phyloP scores from a whole-genome alignment of 2,329 filamentous ascomycete genomes.

The Fusarium oxysporum region DNA sequence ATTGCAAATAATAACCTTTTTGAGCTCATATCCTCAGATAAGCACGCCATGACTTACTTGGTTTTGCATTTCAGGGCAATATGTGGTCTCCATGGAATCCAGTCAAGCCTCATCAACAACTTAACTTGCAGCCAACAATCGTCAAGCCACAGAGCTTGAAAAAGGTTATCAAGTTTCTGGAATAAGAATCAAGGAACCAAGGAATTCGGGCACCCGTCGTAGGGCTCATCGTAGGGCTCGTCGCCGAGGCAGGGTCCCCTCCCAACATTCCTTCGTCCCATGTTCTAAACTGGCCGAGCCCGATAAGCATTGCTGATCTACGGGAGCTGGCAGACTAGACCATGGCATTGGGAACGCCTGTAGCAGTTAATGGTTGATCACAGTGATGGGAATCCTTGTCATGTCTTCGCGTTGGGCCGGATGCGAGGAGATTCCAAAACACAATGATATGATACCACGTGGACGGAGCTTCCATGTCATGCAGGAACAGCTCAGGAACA shows the following conservation, averaged over 20 bases:
- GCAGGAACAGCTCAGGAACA: constrained; percentile 42
- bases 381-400: constrained; percentile 21
- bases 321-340: constrained; percentile 38
- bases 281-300: constrained; percentile 30
- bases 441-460: constrained; percentile 40
- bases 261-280: constrained; percentile 34
- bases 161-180: constrained; percentile 21
- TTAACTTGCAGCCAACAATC: constrained; percentile 9
- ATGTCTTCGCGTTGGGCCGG: not conserved
- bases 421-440: constrained; percentile 13
- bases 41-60: constrained; percentile 3
- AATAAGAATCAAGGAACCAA: constrained; percentile 4
- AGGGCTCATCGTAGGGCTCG: constrained; percentile 22
- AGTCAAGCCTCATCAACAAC: constrained; percentile 1
- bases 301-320: constrained; percentile 42
- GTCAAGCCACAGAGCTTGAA: constrained; percentile 32
- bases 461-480: constrained; percentile 32
- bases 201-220: constrained; percentile 33
- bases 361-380: constrained; percentile 9
- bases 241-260: constrained; percentile 37
- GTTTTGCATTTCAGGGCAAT: not conserved
- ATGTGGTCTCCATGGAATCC: not conserved
- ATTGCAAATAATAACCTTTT: not conserved
- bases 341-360: constrained; percentile 27
- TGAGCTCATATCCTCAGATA: not conserved